Percentiles rank a stretch among this genome's conserved stretches.
Evolutionary conservation across 129 eudicot species (phyloP).

Genomic region (Flaveria linearis): DNA sequence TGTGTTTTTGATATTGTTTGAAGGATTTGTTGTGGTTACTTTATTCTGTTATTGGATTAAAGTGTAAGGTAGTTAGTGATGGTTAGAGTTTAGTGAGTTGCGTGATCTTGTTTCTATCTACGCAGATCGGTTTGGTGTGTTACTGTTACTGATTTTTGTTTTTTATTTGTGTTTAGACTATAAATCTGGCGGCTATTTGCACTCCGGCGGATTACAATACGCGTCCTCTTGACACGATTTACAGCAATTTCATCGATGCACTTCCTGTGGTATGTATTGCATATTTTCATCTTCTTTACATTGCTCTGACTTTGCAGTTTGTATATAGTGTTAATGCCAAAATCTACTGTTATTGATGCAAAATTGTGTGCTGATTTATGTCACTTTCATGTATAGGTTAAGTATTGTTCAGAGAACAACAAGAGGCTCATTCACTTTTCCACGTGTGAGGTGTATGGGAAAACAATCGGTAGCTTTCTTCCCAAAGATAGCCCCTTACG

Average conservation of each 20-base stretch:
- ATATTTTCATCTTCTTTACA: too few species aligned
- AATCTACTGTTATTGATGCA: background rate
- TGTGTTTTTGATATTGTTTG: background rate
- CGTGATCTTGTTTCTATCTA: slow-evolving; percentile 10
- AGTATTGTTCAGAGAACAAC: slow-evolving; percentile 89
- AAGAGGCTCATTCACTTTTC: slow-evolving; percentile 97
- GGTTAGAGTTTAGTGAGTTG: background rate
- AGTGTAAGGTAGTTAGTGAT: slow-evolving; percentile 23
- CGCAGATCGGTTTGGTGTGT: slow-evolving; percentile 22
- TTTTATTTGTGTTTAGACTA: slow-evolving; percentile 46
- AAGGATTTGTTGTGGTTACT: background rate
- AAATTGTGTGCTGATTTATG: background rate
- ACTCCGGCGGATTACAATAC: slow-evolving; percentile 98
- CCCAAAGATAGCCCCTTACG: slow-evolving; percentile 86
- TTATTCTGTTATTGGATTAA: background rate
- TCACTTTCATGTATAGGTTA: slow-evolving; percentile 50
- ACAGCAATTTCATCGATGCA: slow-evolving; percentile 95
- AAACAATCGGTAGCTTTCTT: slow-evolving; percentile 84
- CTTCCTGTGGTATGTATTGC: slow-evolving; percentile 80
- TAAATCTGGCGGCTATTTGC: slow-evolving; percentile 96
- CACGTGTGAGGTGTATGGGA: slow-evolving; percentile 97
- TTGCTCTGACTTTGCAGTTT: too few species aligned
- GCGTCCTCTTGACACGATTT: slow-evolving; percentile 95
- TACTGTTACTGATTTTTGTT: background rate
- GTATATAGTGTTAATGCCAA: background rate